Percentiles rank a stretch among this genome's conserved stretches.
Evolutionary conservation across 495 filamentous ascomycete genomes (phyloP).

Genomic region (Massariosphaeria phaeospora): DNA sequence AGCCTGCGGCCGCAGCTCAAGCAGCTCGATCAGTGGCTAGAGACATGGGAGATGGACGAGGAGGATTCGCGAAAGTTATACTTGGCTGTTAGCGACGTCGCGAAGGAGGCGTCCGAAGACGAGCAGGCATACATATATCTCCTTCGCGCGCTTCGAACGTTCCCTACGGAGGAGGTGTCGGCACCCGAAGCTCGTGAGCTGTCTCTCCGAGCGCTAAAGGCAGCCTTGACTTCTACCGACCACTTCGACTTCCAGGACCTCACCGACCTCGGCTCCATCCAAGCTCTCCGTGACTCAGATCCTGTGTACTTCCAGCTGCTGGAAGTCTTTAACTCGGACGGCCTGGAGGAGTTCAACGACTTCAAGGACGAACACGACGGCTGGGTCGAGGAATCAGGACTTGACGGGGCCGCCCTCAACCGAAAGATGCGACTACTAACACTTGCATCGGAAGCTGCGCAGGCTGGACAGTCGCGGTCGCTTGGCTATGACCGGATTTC

Average conservation of each 20-base stretch:
- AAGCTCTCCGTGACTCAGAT: conserved; percentile 77
- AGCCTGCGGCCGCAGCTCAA: conserved; percentile 72
- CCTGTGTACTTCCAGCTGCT: conserved; percentile 81
- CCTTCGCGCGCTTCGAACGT: conserved; percentile 74
- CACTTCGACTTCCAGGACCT: conserved; percentile 95
- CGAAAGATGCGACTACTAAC: conserved; percentile 95
- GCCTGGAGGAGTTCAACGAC: conserved; percentile 89
- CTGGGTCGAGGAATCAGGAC: conserved; percentile 66
- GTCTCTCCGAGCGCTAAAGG: conserved; percentile 75
- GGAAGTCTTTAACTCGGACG: conserved; percentile 89
- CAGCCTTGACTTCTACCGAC: conserved; percentile 65
- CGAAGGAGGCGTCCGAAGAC: conserved; percentile 68
- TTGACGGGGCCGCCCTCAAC: conserved; percentile 59
- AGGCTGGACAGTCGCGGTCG: conserved; percentile 65
- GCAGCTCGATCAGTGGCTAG: conserved; percentile 73
- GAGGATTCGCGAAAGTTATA: conserved; percentile 79
- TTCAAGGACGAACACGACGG: conserved; percentile 80
- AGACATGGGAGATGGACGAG: conserved; percentile 73
- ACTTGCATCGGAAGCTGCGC: conserved; percentile 79
- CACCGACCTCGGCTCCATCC: conserved; percentile 76
- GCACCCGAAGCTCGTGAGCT: conserved; percentile 70
- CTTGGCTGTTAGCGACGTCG: conserved; percentile 69
- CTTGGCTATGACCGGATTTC: conserved; percentile 80
- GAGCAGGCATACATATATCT: conserved; percentile 78
- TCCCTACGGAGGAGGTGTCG: conserved; percentile 66